Base-by-base conservation (phyloP, 768 basidiomycete genomes). In the Tulasnella sp. region DNA sequence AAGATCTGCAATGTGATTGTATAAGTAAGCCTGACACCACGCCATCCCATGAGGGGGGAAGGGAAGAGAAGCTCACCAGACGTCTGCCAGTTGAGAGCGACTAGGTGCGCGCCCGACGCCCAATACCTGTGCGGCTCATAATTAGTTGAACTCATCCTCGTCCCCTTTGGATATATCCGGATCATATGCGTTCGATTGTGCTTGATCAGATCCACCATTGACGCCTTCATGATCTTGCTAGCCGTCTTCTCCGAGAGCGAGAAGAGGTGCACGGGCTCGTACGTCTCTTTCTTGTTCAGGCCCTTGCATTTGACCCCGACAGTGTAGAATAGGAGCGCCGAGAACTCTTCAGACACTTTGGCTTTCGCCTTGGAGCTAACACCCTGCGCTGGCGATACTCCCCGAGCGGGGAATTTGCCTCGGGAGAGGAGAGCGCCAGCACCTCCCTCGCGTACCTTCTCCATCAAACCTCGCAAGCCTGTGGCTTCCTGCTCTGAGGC, bases 81-180 rank as follows among this genome's bases (percentile, higher is more conserved):
- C 0, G 92, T 98, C 71, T 99, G 94, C 92, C 92, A 98, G 70
- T 99, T 99, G 56, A 99, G 77, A 7, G 94, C 92, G 0, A 92
- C 92, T 4, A 97, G 71, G 69, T 97, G 93, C 11, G 82, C 79
- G 0, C 94, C 94, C 1, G 82, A 82, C 0, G 82, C 81, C 94
- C 94, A 99, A 68, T 82, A 92, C 17, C 82, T 78, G 70, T 92
- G 84, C 5, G 93, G 93, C 62, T 86, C 78, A 65, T 85, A 97
- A 67, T 98, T 98, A 22, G 82, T 82, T 63, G 87, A 92, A 60
- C 75, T 83, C 31, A 98, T 75, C 41, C 93, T 73, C 27, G 76
- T 81, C 0, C 89, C 92, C 65, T 84, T 85, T 0, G 93, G 93
- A 67, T 97, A 98, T 7, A 85, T 80, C 62, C 93, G 73, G 10